Base-by-base conservation (phyloP, 495 filamentous ascomycete genomes). In the Talaromyces wortmannii region DNA sequence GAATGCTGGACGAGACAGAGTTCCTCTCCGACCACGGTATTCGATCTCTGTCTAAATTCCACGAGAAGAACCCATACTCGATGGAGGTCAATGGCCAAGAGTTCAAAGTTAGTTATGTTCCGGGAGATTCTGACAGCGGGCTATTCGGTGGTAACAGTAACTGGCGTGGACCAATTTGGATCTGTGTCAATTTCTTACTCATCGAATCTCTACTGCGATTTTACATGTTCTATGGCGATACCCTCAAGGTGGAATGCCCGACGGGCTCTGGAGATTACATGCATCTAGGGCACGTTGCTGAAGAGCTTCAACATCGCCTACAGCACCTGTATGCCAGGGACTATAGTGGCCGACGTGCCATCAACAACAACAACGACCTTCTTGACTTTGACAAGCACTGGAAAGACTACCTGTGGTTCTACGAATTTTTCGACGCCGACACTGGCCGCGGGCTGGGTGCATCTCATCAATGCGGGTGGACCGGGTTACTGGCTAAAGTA, bases 91-190 rank as follows among this genome's bases (percentile, higher is more conserved):
- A 97, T 58, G 90, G 89, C 7, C 90, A 96, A 66, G 80, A 78
- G 32, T 97, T 95, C 73, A 84, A 84, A 55, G 92, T 97, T 32
- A 81, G 83, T 59, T 97, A 97, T 59, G 84, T 97, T 15, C 85
- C 94, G 7, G 94, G 92, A 13, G 94, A 97, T 64, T 96, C 92
- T 1, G 90, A 97, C 73, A 94, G 88, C 60, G 85, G 88, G 4
- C 78, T 97, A 11, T 97, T 97, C 62, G 92, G 92, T 42, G 92
- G 92, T 31, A 97, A 97, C 78, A 95, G 90, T 70, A 97, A 97
- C 71, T 97, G 92, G 92, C 83, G 92, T 60, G 81, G 86, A 2
- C 92, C 94, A 0, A 92, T 96, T 61, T 97, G 92, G 92, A 77
- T 97, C 29, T 94, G 90, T 59, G 91, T 96, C 70, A 97, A 97